phyloP scores from a whole-genome alignment of 176 grass and related monocot genomes.

The Eleusine indica region DNA sequence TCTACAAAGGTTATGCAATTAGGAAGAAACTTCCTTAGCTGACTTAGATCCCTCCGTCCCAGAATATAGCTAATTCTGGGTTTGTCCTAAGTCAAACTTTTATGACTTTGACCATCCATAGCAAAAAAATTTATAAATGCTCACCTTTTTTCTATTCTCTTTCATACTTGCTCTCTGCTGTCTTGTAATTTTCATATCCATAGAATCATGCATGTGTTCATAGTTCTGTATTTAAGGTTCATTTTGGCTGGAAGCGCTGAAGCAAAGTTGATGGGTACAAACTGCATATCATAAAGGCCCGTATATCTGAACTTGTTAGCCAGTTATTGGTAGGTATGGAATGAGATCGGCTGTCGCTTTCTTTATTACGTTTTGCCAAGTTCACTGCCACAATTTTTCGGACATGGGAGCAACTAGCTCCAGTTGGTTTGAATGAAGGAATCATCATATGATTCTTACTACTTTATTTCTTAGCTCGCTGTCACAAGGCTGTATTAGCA shows the following conservation, averaged over 20 bases:
- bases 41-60: background rate
- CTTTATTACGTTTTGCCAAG: background rate
- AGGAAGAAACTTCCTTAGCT: background rate
- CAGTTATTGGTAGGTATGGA: background rate
- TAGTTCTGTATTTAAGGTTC: background rate
- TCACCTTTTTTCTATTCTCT: background rate
- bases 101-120: too few relatives aligned
- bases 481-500: too few relatives aligned
- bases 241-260: background rate
- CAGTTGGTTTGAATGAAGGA: background rate
- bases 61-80: too few relatives aligned
- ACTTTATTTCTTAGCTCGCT: background rate
- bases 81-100: too few relatives aligned
- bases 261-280: too few relatives aligned
- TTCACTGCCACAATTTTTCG: background rate
- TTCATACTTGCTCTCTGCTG: background rate
- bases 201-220: background rate
- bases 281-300: too few relatives aligned
- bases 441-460: background rate
- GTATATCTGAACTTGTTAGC: too few relatives aligned
- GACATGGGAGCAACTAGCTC: background rate
- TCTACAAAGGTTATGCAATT: too few relatives aligned
- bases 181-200: background rate
- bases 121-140: too few relatives aligned
- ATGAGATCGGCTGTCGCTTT: background rate